These are phyloP conservation scores for Begonia loranthoides DNA, from an alignment of 306 rosid species.

Conservation along the genomic window DNA sequence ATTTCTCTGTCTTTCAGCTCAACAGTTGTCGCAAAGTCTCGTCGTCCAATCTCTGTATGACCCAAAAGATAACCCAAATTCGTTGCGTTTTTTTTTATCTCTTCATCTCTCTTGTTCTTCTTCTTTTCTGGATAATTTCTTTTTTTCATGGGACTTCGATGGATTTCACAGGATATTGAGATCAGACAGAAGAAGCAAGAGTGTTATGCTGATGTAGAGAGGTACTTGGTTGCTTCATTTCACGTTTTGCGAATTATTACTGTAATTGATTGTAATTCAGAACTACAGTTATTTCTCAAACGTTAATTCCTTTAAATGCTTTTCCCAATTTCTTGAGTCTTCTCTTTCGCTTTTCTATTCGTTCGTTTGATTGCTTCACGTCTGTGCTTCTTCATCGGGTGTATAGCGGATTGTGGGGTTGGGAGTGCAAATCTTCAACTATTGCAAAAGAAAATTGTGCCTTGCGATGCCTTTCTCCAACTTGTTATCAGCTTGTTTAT, in stretches of 20 bases:
- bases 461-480: constrained; percentile 68
- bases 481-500: constrained; percentile 67
- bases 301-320: background rate
- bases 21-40: constrained; percentile 48
- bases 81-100: background rate
- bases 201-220: constrained; percentile 75
- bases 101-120: background rate
- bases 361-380: constrained; percentile 5
- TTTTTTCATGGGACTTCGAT: background rate
- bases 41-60: constrained; percentile 52
- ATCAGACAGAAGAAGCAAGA: constrained; percentile 62
- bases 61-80: background rate
- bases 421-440: constrained; percentile 56
- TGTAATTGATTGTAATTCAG: background rate
- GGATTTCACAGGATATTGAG: constrained; percentile 46
- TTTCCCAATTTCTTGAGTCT: background rate
- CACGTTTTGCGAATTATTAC: background rate
- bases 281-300: background rate
- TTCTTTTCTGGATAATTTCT: background rate
- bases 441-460: constrained; percentile 86
- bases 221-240: constrained; percentile 19
- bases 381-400: background rate
- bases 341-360: background rate
- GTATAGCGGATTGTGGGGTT: constrained; percentile 78
- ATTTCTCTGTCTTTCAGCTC: constrained; percentile 13